Percentiles rank a stretch among this genome's conserved stretches.
Conservation (phyloP, 2,329 filamentous ascomycete species). For the Alternaria atra region DNA sequence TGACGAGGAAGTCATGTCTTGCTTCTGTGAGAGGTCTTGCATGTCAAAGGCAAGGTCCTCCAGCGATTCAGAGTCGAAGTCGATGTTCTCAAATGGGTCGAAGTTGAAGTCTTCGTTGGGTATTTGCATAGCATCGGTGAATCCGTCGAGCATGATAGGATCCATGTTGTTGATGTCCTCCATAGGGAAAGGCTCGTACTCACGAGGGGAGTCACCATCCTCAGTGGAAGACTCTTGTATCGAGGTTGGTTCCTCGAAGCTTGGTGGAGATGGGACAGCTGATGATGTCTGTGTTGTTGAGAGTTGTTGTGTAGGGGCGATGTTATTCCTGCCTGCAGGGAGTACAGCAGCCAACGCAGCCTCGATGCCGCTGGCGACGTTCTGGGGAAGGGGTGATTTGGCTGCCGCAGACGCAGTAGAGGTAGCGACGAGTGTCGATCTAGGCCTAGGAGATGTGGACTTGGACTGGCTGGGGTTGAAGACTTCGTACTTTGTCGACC, state of each 20-base stretch:
- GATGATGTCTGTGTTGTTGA: conserved; percentile 29
- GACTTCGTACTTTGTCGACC: conserved; percentile 61
- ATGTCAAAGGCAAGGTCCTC: conserved; percentile 32
- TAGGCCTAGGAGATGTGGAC: conserved; percentile 27
- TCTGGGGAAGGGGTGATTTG: conserved; percentile 34
- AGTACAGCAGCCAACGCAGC: conserved; percentile 48
- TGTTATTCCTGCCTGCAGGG: conserved; percentile 39
- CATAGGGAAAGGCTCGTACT: conserved; percentile 37
- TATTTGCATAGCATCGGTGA: conserved; percentile 32
- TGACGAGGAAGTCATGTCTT: conserved; percentile 27
- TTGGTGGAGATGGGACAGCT: conserved; percentile 27
- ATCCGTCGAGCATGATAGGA: conserved; percentile 35
- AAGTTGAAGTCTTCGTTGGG: conserved; percentile 37
- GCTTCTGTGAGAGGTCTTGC: conserved; percentile 27
- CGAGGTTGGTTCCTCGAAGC: conserved; percentile 28
- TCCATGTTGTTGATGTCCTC: conserved; percentile 37
- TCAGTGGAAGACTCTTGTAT: conserved; percentile 38
- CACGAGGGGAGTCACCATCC: conserved; percentile 34
- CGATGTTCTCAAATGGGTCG: conserved; percentile 38
- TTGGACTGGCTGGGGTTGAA: conserved; percentile 47
- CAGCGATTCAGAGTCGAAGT: conserved; percentile 36
- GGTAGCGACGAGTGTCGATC: conserved; percentile 15
- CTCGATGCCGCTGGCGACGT: conserved; percentile 47
- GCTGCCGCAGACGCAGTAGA: conserved; percentile 14
- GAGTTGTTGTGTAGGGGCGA: conserved; percentile 18